Evolutionary conservation across 192 early-diverging fungal genomes (phyloP).

Genomic region (Dimargaris xerosporica): DNA sequence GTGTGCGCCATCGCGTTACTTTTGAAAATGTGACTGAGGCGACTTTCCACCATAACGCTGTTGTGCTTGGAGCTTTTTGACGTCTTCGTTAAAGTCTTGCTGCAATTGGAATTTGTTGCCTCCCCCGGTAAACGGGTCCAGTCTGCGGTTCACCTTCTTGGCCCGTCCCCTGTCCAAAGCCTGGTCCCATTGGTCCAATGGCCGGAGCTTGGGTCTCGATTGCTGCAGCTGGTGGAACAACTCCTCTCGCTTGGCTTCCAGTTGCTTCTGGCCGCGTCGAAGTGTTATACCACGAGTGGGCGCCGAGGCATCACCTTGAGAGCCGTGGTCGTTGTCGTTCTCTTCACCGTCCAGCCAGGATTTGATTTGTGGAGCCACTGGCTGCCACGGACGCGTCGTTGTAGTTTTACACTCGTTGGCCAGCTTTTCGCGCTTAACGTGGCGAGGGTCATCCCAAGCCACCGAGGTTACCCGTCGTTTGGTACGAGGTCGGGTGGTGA

Average conservation of each 20-base stretch:
- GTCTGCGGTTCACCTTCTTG: conserved; percentile 6
- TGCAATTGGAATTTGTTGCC: conserved; percentile 14
- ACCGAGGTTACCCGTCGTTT: no score
- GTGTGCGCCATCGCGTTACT: no score
- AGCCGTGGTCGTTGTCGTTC: conserved; percentile 1
- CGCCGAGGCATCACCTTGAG: no score
- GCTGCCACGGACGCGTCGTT: background rate
- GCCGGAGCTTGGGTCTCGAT: conserved; percentile 8
- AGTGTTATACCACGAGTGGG: no score
- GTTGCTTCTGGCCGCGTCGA: no score
- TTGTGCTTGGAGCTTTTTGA: no score
- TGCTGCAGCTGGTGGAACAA: background rate
- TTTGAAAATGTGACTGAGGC: no score
- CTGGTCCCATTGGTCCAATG: conserved; percentile 11
- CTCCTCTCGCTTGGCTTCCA: background rate
- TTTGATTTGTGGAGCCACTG: background rate
- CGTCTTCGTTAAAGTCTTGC: conserved; percentile 4
- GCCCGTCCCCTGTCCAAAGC: conserved; percentile 11
- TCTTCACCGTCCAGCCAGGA: conserved; percentile 5
- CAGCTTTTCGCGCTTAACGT: background rate
- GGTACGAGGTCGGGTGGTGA: no score
- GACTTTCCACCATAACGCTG: no score
- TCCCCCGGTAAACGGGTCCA: background rate
- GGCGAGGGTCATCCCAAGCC: background rate
- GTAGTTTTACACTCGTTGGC: background rate